A percentile compares a stretch with the other conserved stretches of the same genome.
Conservation (phyloP, 2,329 filamentous ascomycete genomes). For the Emergomyces orientalis region DNA sequence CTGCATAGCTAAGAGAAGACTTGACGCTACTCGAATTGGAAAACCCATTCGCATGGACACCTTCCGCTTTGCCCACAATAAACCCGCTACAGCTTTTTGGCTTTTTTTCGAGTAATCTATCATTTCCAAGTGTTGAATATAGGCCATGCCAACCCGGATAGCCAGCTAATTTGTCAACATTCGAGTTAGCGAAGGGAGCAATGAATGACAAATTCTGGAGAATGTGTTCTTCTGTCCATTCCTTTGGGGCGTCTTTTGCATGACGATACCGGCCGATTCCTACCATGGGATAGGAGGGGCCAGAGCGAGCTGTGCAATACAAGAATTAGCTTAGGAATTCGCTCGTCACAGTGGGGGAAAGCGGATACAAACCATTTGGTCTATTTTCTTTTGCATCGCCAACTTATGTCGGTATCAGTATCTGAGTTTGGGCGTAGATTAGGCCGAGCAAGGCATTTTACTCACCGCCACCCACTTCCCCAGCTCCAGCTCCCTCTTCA, state of each 20-base stretch:
- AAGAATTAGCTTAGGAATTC: neutral
- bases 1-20: neutral
- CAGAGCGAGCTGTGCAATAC: neutral
- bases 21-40: neutral
- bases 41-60: neutral
- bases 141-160: neutral
- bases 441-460: neutral
- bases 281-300: neutral
- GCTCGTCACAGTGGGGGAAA: neutral
- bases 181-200: neutral
- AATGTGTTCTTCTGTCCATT: conserved; percentile 4
- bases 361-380: neutral
- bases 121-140: neutral
- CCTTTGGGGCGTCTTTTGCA: conserved; percentile 4
- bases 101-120: neutral
- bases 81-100: neutral
- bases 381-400: neutral
- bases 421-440: neutral
- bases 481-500: neutral
- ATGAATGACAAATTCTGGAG: conserved; percentile 1
- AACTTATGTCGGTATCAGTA: neutral
- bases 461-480: neutral
- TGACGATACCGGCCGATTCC: conserved; percentile 6
- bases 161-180: neutral
- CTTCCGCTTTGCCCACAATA: neutral